A percentile compares a stretch with the other conserved stretches of the same genome.
Evolutionary conservation across 1,284 basidiomycete genomes (phyloP).

Genomic region (Malassezia equina): DNA sequence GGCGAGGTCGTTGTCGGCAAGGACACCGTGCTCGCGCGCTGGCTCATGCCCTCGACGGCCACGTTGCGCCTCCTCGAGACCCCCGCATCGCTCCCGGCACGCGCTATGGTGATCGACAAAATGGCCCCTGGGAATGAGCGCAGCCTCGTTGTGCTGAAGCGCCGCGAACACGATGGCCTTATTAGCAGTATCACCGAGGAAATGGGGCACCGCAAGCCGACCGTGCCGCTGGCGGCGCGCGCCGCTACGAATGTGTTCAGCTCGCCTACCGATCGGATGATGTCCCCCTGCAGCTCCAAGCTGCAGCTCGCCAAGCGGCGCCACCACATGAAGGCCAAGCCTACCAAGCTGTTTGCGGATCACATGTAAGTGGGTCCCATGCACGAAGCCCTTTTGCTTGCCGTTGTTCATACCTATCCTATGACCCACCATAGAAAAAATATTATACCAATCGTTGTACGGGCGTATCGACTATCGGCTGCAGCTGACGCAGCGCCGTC

Average conservation of each 20-base stretch:
- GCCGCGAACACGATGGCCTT: constrained; percentile 34
- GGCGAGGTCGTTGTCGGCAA: constrained; percentile 41
- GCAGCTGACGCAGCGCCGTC: constrained; percentile 28
- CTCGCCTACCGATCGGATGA: constrained; percentile 43
- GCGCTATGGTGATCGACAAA: constrained; percentile 41
- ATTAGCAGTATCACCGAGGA: constrained; percentile 39
- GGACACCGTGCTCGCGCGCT: constrained; percentile 15
- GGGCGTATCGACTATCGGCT: constrained; percentile 17
- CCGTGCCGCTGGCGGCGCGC: constrained; percentile 33
- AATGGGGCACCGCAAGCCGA: constrained; percentile 37
- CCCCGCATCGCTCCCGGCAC: constrained; percentile 34
- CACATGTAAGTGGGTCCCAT: neutral
- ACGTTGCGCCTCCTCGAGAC: constrained; percentile 35
- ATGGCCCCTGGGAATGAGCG: constrained; percentile 7
- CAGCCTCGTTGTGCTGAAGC: constrained; percentile 41
- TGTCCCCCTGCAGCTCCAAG: constrained; percentile 45
- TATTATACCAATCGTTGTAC: neutral
- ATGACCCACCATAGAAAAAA: neutral
- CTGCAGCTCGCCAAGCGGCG: constrained; percentile 44
- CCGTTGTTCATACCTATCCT: constrained; percentile 3
- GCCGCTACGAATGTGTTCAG: constrained; percentile 39
- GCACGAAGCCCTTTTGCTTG: neutral
- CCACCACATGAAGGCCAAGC: constrained; percentile 43
- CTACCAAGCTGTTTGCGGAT: constrained; percentile 39
- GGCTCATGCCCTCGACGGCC: constrained; percentile 8